Base-by-base conservation (phyloP, 495 filamentous ascomycete genomes). In the Podospora didyma region DNA sequence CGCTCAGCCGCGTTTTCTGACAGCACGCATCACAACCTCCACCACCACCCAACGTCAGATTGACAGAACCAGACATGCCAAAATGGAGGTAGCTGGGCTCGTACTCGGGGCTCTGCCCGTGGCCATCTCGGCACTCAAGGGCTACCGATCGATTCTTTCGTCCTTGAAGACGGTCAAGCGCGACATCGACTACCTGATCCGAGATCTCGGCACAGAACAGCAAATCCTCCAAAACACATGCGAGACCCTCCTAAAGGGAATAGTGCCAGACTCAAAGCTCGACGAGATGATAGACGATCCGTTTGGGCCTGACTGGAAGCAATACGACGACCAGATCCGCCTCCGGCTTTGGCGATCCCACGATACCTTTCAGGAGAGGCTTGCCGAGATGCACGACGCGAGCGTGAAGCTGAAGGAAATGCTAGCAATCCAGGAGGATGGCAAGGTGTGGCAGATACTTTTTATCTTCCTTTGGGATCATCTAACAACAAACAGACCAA, bases 51-150 rank as follows among this genome's bases (percentile, higher is more conserved):
- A 19, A 3, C 44, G 7, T 17, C 5, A 49, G 14, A 28, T 31
- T 7, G 22, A 24, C 51, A 39, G 5, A 59, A 65, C 57, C 60
- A 64, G 14, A 69, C 67, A 2, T 42, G 71, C 21, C 12, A 41
- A 5, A 6, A 41, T 41, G 37, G 73, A 75, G 46, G 47, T 70
- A 1, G 67, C 56, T 39, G 73, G 73, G 10, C 48, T 73, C 9
- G 60, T 75, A 12, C 64, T 75, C 0, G 72, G 61, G 0, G 60
- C 51, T 7, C 67, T 75, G 35, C 73, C 73, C 1, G 31, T 75
- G 1, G 54, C 69, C 0, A 64, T 74, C 1, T 60, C 59, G 2
- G 65, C 67, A 0, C 48, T 62, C 1, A 64, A 74, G 35, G 60
- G 67, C 56, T 74, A 73, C 51, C 48, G 54, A 34, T 58, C 64